Base-by-base conservation (phyloP, 164 flowering plant species). In the Sextonia rubra region DNA sequence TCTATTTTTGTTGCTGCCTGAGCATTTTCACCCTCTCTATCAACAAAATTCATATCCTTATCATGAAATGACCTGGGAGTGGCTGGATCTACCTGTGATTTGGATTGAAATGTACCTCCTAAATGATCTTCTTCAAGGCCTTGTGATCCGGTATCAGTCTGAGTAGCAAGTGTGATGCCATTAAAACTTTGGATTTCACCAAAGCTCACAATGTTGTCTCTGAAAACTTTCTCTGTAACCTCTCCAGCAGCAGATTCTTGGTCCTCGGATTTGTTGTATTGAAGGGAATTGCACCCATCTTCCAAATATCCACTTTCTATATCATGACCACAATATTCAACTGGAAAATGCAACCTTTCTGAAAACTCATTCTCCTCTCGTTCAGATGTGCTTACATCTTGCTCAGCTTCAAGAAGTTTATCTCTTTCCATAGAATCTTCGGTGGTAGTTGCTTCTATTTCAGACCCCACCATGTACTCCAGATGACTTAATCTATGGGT, bases 11-110 rank as follows among this genome's bases (percentile, higher is more conserved):
- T 83, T 1, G 70, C 64, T n/a, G 64, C 47, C 72, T 75, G 56
- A 60, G 70, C 44, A 26, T n/a, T 78, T 64, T 77, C 29, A 69
- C 68, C 83, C 47, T 14, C 79, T 76, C 79, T 78, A 15, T 71
- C 47, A 64, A 20, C 63, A 72, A 72, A 78, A 77, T 67, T 71
- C 66, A 75, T 72, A 61, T 70, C 80, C 71, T 73, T 65, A 62
- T 73, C 79, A 71, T 66, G 74, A 77, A 20, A 70, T 47, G 78
- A 66, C 67, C 37, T 12, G 7, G n/a, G 58, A 52, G 58, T 52
- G 4, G 58, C 58, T 20, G n/a, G 58, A 15, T 12, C 44, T 29
- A 27, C 44, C 8, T 4, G 27, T 7, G 47, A 18, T 29, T 64
- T 29, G n/a, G 44, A 25, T 64, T 8, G 37, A 29, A 20, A 26